phyloP scores from a whole-genome alignment of 1,284 basidiomycete genomes.

The Albatrellus sp. region DNA sequence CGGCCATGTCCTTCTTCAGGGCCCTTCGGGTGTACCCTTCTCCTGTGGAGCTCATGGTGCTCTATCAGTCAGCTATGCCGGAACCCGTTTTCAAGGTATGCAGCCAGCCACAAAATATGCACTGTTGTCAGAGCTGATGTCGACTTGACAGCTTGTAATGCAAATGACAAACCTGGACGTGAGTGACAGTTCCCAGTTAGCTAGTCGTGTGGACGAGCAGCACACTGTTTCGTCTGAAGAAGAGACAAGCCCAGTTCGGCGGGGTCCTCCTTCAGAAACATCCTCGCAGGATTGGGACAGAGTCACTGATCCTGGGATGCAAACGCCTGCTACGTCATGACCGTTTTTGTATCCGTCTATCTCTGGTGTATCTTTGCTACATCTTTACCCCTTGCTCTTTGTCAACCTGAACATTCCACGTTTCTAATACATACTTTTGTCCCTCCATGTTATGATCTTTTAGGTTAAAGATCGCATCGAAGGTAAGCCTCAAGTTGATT shows the following conservation, averaged over 20 bases:
- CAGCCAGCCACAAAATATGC: slow-evolving; percentile 5
- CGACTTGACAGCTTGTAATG: slow-evolving; percentile 57
- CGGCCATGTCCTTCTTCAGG: slow-evolving; percentile 87
- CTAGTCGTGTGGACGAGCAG: slow-evolving; percentile 19
- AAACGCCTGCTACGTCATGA: slow-evolving; percentile 30
- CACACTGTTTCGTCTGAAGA: slow-evolving; percentile 31
- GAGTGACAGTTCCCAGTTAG: slow-evolving; percentile 45
- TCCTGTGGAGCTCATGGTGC: slow-evolving; percentile 82
- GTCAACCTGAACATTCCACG: slow-evolving; percentile 16
- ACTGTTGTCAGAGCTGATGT: slow-evolving; percentile 2
- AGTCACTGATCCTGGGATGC: slow-evolving; percentile 58
- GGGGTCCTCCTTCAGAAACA: slow-evolving; percentile 65
- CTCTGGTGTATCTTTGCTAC: slow-evolving; percentile 8
- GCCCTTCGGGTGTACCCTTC: slow-evolving; percentile 92
- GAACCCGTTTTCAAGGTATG: slow-evolving; percentile 73
- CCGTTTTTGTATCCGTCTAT: slow-evolving; percentile 10
- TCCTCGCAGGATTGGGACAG: slow-evolving; percentile 82
- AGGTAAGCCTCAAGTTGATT: slow-evolving; percentile 47
- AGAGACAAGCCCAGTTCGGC: slow-evolving; percentile 43
- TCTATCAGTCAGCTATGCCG: slow-evolving; percentile 90
- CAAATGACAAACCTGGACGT: slow-evolving; percentile 83
- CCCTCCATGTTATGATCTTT: slow-evolving; percentile 12
- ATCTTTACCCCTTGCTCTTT: slow-evolving; percentile 8
- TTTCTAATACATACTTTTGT: slow-evolving; percentile 54
- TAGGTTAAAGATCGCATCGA: slow-evolving; percentile 56